Conservation (phyloP, 208 protist genomes). For the Leishmania guyanensis region DNA sequence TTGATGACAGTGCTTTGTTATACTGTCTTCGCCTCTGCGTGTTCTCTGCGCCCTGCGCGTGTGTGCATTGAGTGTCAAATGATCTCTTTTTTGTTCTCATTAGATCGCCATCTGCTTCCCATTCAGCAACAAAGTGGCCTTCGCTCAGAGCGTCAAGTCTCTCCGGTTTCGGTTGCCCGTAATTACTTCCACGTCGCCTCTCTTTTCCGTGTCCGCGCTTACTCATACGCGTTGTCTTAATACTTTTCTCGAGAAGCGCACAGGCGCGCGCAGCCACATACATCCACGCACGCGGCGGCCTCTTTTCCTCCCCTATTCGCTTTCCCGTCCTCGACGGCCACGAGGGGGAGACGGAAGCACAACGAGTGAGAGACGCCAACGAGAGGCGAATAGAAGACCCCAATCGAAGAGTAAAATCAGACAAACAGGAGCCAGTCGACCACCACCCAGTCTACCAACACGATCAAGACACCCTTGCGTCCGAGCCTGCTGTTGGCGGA, state of each 20-base stretch:
- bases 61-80: neutral
- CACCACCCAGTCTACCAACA: neutral
- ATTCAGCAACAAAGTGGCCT: neutral
- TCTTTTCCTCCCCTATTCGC: neutral
- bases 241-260: neutral
- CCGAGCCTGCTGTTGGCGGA: neutral
- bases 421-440: neutral
- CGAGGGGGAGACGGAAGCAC: neutral
- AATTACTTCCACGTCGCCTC: neutral
- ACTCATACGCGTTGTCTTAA: neutral
- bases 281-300: neutral
- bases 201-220: neutral
- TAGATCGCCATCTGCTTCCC: neutral
- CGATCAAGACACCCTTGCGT: neutral
- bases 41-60: neutral
- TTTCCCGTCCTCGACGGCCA: neutral
- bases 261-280: neutral
- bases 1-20: neutral
- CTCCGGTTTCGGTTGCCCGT: neutral
- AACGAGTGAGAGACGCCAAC: neutral
- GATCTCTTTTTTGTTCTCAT: neutral
- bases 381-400: neutral
- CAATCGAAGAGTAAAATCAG: neutral
- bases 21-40: neutral
- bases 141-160: neutral